These are phyloP conservation scores for Theobroma cacao DNA, from an alignment of 345 rosid genomes.

Conservation along the genomic window DNA sequence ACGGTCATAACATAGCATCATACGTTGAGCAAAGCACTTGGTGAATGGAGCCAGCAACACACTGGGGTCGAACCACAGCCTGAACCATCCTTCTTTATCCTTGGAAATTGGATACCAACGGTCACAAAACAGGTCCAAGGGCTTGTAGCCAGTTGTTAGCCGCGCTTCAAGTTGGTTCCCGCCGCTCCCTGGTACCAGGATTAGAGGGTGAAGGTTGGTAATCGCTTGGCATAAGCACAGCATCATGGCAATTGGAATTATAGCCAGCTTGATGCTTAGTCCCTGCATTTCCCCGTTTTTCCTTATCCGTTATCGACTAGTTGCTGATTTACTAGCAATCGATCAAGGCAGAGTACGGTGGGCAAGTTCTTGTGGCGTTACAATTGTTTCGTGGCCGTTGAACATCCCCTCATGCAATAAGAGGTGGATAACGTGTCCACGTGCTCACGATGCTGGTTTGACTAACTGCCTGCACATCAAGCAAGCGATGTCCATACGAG, in stretches of 20 bases:
- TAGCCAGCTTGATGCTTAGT: conserved; percentile 3
- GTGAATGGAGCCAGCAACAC: conserved; percentile 71
- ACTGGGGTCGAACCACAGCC: conserved; percentile 75
- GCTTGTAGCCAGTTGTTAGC: conserved; percentile 53
- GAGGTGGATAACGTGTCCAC: conserved; percentile 10
- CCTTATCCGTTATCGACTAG: background rate
- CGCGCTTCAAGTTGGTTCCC: conserved; percentile 85
- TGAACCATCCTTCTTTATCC: conserved; percentile 73
- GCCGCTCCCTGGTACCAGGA: conserved; percentile 81
- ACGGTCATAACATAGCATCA: conserved; percentile 62
- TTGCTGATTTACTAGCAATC: background rate
- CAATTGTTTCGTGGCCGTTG: background rate
- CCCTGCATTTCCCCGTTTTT: conserved; percentile 18
- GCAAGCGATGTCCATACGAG: no score
- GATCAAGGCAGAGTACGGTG: background rate
- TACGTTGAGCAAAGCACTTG: conserved; percentile 66
- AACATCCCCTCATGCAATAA: background rate
- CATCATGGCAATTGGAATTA: conserved; percentile 27
- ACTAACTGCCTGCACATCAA: no score
- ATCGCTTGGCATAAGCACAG: conserved; percentile 33
- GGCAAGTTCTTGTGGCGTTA: background rate
- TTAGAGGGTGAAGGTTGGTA: conserved; percentile 55
- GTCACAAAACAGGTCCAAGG: conserved; percentile 50
- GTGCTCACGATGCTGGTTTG: background rate
- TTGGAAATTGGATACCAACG: conserved; percentile 49